These are phyloP conservation scores for Microbotryum intermedium DNA, from an alignment of 1,284 basidiomycete genomes.

Conservation along the genomic window DNA sequence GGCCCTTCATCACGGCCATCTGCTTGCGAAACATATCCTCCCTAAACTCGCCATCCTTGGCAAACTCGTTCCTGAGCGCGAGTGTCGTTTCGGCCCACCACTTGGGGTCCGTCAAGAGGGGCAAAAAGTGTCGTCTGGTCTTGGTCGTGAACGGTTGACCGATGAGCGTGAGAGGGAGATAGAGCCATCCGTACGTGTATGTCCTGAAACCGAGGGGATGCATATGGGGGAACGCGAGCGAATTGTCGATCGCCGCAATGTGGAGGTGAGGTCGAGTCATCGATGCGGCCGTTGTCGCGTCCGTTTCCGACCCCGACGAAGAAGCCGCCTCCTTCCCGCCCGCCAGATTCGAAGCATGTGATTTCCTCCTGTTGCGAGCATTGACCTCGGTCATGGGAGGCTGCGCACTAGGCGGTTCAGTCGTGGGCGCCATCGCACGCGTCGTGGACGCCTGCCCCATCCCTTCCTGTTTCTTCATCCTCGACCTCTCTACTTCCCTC, in stretches of 20 bases:
- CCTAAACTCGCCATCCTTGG: slow-evolving; percentile 59
- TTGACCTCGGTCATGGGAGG: slow-evolving; percentile 69
- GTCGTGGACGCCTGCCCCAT: too few species aligned
- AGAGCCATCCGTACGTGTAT: slow-evolving; percentile 87
- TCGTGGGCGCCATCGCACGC: background rate
- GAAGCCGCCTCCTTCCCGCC: too few species aligned
- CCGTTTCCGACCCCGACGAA: too few species aligned
- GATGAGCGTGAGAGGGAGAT: slow-evolving; percentile 74
- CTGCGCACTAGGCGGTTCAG: background rate
- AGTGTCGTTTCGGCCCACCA: slow-evolving; percentile 87
- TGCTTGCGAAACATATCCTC: slow-evolving; percentile 53
- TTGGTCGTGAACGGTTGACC: slow-evolving; percentile 69
- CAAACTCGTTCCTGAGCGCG: slow-evolving; percentile 53
- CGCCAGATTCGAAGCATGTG: slow-evolving; percentile 21
- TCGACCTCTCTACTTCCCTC: too few species aligned
- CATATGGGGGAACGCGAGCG: slow-evolving; percentile 64
- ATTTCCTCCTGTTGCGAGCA: slow-evolving; percentile 57
- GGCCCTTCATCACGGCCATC: slow-evolving; percentile 81
- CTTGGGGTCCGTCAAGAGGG: slow-evolving; percentile 64
- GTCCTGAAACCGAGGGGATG: slow-evolving; percentile 79
- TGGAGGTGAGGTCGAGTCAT: slow-evolving; percentile 54
- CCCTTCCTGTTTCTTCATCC: too few species aligned
- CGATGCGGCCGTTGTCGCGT: background rate
- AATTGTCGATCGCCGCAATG: slow-evolving; percentile 75
- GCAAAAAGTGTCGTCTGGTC: slow-evolving; percentile 72